Evolutionary conservation across 2,329 filamentous ascomycete genomes (phyloP), one percentile per base, ranked within the genome.

Genomic region (Exophiala aquamarina): DNA sequence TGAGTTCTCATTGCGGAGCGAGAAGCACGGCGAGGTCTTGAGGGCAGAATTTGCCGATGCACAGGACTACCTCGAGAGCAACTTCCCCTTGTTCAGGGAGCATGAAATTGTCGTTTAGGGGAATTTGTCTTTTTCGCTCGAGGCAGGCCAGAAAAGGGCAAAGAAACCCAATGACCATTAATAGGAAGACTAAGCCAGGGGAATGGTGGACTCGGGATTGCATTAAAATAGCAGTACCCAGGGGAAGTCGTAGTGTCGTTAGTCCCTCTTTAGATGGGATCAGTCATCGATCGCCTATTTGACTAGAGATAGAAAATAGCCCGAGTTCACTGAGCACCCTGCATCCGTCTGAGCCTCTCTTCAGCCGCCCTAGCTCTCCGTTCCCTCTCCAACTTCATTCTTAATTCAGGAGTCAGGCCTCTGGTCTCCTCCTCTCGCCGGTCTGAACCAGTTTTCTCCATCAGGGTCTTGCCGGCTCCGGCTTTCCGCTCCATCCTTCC

Each of bases 311-410:
- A 6, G 23, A 6, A 11, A 6, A 11, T 26, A 26, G 23, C 23
- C 23, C n/a, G 21, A 33, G 14, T 23, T 42, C 17, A 48, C 18
- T 35, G 35, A 19, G 41, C 39, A 5, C 46, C 70, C 59, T 81
- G 78, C 78, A 89, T 75, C 61, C 78, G 77, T 69, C 78, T 83
- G 50, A 96, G 77, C 63, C 92, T 82, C 71, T 92, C 91, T 69
- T 97, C 93, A 0, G 91, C 92, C 7, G 93, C 93, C 60, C 92
- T 82, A 3, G 93, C 93, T 62, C 92, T 84, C 59, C 90, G 77
- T 70, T 98, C 93, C 58, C 93, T 76, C 66, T 97, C 93, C 44
- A 97, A 68, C 64, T 80, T 82, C 79, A 84, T 81, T 64, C 83
- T 81, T 81, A 93, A 91, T 70, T 97, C 92, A 0, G 89, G 84